Evolutionary conservation across 2,329 filamentous ascomycete species (phyloP).

Genomic region (Aspergillus costaricaensis): DNA sequence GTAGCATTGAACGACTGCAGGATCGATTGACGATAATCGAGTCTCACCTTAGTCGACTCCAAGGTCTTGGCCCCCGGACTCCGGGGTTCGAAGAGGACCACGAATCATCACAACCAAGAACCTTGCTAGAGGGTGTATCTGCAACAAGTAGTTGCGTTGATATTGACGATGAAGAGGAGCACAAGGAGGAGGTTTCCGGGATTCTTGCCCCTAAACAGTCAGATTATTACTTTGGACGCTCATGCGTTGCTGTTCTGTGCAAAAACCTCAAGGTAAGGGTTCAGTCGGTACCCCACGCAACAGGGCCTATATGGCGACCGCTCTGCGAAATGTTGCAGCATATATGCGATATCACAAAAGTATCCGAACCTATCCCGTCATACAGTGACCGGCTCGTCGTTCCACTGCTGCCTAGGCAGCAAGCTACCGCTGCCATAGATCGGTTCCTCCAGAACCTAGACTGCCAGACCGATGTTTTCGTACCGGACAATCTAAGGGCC

Average conservation of each 20-base stretch:
- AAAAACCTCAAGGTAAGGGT: not conserved
- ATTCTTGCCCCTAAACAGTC: not conserved
- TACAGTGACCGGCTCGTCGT: conserved; percentile 2
- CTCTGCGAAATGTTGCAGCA: conserved; percentile 1
- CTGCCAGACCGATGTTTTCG: conserved; percentile 7
- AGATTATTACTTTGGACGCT: not conserved
- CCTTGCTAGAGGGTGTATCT: not conserved
- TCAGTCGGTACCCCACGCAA: not conserved
- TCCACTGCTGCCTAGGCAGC: conserved; percentile 6
- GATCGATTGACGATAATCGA: conserved; percentile 10
- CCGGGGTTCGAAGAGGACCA: not conserved
- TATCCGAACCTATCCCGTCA: conserved; percentile 4
- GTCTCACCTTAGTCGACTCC: conserved; percentile 3
- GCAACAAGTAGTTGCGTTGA: not conserved
- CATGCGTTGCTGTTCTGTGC: not conserved
- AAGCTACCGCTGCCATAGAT: conserved; percentile 1
- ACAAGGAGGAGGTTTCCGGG: not conserved
- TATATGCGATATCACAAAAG: not conserved
- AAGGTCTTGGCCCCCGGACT: not conserved
- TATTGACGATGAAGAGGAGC: not conserved
- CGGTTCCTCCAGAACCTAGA: conserved; percentile 4
- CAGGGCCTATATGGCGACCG: not conserved
- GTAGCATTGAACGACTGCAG: conserved; percentile 9
- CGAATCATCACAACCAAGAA: not conserved
- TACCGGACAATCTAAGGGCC: not conserved